phyloP scores from a whole-genome alignment of 2,329 filamentous ascomycete species.

The Colletotrichum sp. region DNA sequence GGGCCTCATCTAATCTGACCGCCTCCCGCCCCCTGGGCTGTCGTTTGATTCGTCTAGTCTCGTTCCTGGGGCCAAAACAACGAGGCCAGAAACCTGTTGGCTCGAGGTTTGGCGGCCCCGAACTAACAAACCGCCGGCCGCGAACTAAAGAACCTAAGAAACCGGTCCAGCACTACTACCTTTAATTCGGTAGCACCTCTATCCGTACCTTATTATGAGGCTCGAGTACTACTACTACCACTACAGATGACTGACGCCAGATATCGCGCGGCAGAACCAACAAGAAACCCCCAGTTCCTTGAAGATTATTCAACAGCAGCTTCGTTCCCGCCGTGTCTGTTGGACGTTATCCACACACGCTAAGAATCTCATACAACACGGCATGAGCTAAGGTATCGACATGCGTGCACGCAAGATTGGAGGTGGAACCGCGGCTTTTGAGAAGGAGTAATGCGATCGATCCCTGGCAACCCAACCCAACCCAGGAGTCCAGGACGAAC shows the following conservation, averaged over 20 bases:
- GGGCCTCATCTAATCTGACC: not conserved
- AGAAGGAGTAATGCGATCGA: not conserved
- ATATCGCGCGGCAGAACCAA: not conserved
- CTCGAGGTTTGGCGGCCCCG: not conserved
- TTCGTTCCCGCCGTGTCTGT: not conserved
- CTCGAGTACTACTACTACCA: not conserved
- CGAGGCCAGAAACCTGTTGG: not conserved
- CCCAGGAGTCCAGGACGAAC: not conserved
- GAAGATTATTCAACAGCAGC: not conserved
- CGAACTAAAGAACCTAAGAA: not conserved
- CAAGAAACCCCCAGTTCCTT: not conserved
- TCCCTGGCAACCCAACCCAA: not conserved
- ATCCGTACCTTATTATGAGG: not conserved
- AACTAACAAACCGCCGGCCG: not conserved
- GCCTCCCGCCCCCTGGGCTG: not conserved
- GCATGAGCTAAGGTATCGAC: not conserved
- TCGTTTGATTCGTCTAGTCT: not conserved
- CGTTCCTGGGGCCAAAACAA: not conserved
- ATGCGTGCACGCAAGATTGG: slow-evolving; percentile 1
- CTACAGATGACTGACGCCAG: not conserved
- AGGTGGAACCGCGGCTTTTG: not conserved
- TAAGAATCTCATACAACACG: slow-evolving; percentile 6
- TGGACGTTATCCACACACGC: not conserved
- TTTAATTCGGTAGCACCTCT: not conserved
- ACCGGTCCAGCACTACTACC: not conserved